Base-by-base conservation (phyloP, 495 filamentous ascomycete species). In the Acidiella bohemica region DNA sequence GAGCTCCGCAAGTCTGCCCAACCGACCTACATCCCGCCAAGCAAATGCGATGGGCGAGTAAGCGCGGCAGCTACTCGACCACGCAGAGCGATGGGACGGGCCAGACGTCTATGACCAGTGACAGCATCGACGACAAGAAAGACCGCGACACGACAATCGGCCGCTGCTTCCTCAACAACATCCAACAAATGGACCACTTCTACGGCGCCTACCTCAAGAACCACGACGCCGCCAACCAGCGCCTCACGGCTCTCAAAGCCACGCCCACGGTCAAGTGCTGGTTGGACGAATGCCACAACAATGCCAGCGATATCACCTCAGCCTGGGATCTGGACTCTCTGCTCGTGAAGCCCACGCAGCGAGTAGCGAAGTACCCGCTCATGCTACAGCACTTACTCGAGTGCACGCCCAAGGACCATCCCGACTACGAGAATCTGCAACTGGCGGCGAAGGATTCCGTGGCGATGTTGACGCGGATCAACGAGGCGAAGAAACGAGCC, bases 271-370 rank as follows among this genome's bases (percentile, higher is more conserved):
- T 96, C 33, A 73, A 76, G 26, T 78, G 92, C 35, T 99, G 90
- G 90, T 64, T 94, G 22, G 76, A 80, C 42, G 90, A 94, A 57
- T 99, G 90, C 55, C 81, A 81, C 46, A 71, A 81, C 26, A 83
- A 80, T 53, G 87, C 86, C 0, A 75, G 79, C 39, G 92, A 94
- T 54, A 66, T 99, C 19, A 99, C 90, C 0, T 69, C 68, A 6
- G 87, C 92, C 3, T 96, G 92, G 92, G 78, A 92, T 54, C 61
- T 99, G 35, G 85, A 93, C 56, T 86, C 90, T 4, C 65, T 99
- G 24, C 70, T 99, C 11, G 84, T 99, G 43, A 99, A 99, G 59
- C 90, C 90, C 7, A 80, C 88, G 49, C 90, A 99, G 61, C 72
- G 90, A 24, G 74, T 96, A 22, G 68, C 84, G 21, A 94, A 93